Conservation (phyloP, 345 rosid genomes). For the Heritiera fomes region DNA sequence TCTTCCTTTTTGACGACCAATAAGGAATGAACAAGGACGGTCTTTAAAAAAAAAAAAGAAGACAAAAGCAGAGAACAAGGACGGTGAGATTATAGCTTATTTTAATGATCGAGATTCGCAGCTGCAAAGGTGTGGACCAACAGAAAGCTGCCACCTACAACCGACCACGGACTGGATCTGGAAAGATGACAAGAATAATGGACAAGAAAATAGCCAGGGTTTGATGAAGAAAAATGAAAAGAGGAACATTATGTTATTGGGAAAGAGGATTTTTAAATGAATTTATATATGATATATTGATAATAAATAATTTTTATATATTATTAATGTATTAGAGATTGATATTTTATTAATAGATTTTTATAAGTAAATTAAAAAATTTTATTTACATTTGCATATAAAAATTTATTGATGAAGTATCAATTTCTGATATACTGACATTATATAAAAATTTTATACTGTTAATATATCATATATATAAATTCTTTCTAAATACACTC, state of each 20-base stretch:
- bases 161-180: constrained; percentile 10
- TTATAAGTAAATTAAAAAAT: no score
- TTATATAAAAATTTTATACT: no score
- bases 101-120: constrained; percentile 5
- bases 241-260: not conserved
- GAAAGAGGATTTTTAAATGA: not conserved
- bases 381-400: no score
- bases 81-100: not conserved
- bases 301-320: no score
- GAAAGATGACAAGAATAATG: not conserved
- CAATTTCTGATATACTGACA: no score
- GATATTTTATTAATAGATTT: no score
- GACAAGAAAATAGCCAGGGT: not conserved
- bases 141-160: constrained; percentile 1
- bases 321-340: no score
- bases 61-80: not conserved
- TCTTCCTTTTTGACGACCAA: not conserved
- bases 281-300: no score
- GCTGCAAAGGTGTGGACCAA: constrained; percentile 3
- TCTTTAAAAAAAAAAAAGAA: no score
- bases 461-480: no score
- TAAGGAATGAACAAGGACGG: not conserved
- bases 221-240: not conserved
- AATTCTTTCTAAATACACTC: no score
- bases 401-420: no score